Evolutionary conservation across 352 stramenopile genomes (phyloP).

Genomic region (Phytophthora lateralis): DNA sequence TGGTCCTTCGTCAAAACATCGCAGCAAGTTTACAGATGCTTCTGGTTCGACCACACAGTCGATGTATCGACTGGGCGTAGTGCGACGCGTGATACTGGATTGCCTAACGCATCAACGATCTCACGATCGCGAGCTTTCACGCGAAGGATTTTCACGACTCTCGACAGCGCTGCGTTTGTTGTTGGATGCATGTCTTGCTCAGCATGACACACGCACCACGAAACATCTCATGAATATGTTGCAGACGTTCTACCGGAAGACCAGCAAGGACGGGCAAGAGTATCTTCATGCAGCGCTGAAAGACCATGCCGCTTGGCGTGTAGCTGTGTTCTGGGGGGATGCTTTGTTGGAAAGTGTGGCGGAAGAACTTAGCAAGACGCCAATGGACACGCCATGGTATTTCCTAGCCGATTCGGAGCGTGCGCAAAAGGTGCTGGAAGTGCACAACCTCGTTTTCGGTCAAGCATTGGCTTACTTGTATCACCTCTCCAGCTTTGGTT

Average conservation of each 20-base stretch:
- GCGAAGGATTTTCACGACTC: constrained; percentile 61
- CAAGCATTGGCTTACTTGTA: constrained; percentile 79
- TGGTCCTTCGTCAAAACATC: constrained; percentile 51
- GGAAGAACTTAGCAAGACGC: constrained; percentile 79
- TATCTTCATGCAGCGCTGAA: constrained; percentile 62
- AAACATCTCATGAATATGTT: constrained; percentile 87
- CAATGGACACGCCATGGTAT: constrained; percentile 71
- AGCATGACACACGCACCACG: constrained; percentile 66
- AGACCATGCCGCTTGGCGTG: constrained; percentile 69
- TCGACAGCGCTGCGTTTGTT: constrained; percentile 58
- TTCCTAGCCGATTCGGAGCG: constrained; percentile 59
- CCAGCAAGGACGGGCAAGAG: constrained; percentile 53
- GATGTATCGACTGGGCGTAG: constrained; percentile 76
- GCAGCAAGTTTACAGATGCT: constrained; percentile 67
- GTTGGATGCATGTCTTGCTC: constrained; percentile 64
- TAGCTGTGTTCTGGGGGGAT: constrained; percentile 74
- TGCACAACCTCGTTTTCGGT: constrained; percentile 83
- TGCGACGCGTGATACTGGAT: constrained; percentile 67
- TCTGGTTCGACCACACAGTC: constrained; percentile 39
- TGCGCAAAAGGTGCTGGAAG: constrained; percentile 68
- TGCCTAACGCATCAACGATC: constrained; percentile 75
- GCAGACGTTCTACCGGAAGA: constrained; percentile 76
- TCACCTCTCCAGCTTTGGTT: constrained; percentile 77
- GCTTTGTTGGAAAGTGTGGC: constrained; percentile 74
- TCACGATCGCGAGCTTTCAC: constrained; percentile 59